Evolutionary conservation across 805 yeast species (phyloP).

Genomic region (Hanseniaspora clermontiae): DNA sequence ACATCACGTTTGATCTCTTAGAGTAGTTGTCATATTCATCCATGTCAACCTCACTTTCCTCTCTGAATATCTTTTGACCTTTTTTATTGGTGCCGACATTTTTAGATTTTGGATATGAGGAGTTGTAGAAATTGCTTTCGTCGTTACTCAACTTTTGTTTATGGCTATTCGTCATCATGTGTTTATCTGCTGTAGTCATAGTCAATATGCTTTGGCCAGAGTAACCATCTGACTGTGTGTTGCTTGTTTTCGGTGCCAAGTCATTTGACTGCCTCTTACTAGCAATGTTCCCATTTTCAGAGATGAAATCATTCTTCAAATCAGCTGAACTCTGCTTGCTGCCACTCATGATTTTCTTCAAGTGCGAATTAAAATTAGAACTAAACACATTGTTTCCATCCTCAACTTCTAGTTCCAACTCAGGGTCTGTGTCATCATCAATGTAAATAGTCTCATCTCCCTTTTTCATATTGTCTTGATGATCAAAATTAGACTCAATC

Average conservation of each 20-base stretch:
- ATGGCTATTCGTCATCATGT: neutral
- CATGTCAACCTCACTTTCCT: neutral
- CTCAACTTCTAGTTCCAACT: slow-evolving; percentile 11
- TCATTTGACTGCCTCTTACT: neutral
- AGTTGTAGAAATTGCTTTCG: neutral
- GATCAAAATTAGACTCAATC: neutral
- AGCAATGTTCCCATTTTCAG: neutral
- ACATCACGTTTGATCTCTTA: neutral
- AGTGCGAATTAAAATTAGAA: slow-evolving; percentile 21
- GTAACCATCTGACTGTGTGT: neutral
- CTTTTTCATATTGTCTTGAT: neutral
- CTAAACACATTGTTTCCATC: slow-evolving; percentile 25
- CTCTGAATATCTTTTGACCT: neutral
- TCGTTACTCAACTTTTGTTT: neutral
- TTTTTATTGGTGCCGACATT: neutral
- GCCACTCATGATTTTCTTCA: slow-evolving; percentile 11
- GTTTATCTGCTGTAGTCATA: neutral
- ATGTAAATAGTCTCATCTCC: neutral
- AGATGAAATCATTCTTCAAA: neutral
- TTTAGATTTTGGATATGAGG: neutral
- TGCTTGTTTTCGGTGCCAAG: neutral
- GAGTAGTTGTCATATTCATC: neutral
- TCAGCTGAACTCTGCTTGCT: neutral
- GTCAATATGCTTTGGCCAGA: neutral
- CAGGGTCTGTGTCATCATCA: slow-evolving; percentile 13